Evolutionary conservation across 1,284 basidiomycete species (phyloP), one percentile per base, ranked within the genome.

Genomic region (Austropuccinia psidii): DNA sequence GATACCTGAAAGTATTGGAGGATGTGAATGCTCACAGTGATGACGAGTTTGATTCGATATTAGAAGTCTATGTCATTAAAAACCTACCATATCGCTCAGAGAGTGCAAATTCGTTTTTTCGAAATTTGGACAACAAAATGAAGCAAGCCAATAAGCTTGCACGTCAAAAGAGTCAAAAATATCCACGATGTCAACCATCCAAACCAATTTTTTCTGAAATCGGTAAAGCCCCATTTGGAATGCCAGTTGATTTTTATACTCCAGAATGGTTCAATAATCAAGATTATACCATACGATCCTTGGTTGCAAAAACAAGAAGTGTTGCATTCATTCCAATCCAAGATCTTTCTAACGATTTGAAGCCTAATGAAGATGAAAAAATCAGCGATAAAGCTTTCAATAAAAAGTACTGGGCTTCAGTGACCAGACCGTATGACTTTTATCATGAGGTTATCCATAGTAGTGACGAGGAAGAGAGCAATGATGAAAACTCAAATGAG

Each of bases 201-300:
- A n/a, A n/a, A n/a, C n/a, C n/a, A n/a, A n/a, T n/a, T n/a, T n/a
- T n/a, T n/a, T n/a, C n/a, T n/a, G n/a, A n/a, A n/a, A 41, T 54
- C 15, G 29, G 19, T 2, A 62, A 61, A 57, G 68, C 60, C 1
- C 69, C 69, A 54, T 4, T 43, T 33, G 4, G 24, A 27, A 24
- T 73, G 8, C 69, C 69, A 2, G 4, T 73, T 21, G 69, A 73
- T 29, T 73, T 72, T 21, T 72, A 62, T n/a, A 2, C 27, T 47
- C 43, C 17, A 19, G 21, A 52, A 31, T 61, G 58, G 69, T 11
- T 61, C n/a, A n/a, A n/a, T n/a, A n/a, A n/a, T n/a, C n/a, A n/a
- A n/a, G n/a, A n/a, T n/a, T n/a, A n/a, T n/a, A n/a, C n/a, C n/a
- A n/a, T n/a, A n/a, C n/a, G n/a, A n/a, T n/a, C n/a, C n/a, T n/a